A percentile compares a stretch with the other conserved stretches of the same genome.
Conservation (phyloP, 345 rosid genomes). For the Pistacia integerrima region DNA sequence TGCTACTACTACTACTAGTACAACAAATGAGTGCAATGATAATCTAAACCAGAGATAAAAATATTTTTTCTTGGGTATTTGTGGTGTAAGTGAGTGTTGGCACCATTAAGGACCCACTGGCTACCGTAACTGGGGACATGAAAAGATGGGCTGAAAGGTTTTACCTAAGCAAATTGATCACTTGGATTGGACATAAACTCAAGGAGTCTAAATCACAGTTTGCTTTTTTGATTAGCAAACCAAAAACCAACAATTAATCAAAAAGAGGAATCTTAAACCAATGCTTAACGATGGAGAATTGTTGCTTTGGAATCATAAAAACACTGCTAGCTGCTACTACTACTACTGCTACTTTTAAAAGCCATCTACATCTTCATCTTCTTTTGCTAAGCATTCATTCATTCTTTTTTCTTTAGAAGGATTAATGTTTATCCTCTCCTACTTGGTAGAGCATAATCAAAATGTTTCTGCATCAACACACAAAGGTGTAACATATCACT, state of each 20-base stretch:
- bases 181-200: conserved; percentile 41
- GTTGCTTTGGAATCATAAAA: conserved; percentile 25
- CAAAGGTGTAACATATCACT: conserved; percentile 28
- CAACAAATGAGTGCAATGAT: conserved; percentile 52
- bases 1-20: too few species aligned
- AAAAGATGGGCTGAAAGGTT: conserved; percentile 62
- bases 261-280: conserved; percentile 22
- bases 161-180: conserved; percentile 39
- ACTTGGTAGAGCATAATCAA: conserved; percentile 42
- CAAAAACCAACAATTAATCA: not conserved
- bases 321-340: not conserved
- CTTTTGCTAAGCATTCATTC: not conserved
- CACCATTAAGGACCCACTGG: conserved; percentile 39
- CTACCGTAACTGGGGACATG: conserved; percentile 41
- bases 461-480: conserved; percentile 32
- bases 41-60: conserved; percentile 24
- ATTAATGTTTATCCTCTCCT: conserved; percentile 40
- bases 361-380: not conserved
- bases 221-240: conserved; percentile 11
- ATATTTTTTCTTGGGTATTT: conserved; percentile 29
- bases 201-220: conserved; percentile 17
- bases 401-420: conserved; percentile 7
- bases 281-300: conserved; percentile 27
- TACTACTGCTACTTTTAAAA: not conserved
- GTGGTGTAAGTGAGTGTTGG: conserved; percentile 52